Evolutionary conservation across 2,329 filamentous ascomycete species (phyloP), one percentile per base, ranked within the genome.

Genomic region (Byssochlamys sp.): DNA sequence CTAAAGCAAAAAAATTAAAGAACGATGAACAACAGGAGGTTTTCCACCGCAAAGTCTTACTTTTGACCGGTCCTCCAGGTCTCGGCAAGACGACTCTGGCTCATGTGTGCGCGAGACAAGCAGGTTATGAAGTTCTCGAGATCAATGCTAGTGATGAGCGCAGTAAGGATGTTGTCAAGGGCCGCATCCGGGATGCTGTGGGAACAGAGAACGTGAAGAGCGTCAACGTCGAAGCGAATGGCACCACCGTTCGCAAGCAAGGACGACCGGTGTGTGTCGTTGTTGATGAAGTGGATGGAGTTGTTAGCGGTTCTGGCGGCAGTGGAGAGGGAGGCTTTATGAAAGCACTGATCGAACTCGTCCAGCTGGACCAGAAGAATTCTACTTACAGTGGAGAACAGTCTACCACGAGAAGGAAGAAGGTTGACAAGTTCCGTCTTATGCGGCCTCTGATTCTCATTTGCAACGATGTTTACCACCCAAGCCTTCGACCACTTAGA

Each of bases 111-210:
- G 95, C 95, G 0, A 86, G 81, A 64, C 94, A 99, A 73, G 94
- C 94, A 4, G 94, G 94, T 0, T 99, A 99, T 66, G 94, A 97
- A 67, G 89, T 95, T 1, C 83, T 97, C 69, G 94, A 99, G 71
- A 95, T 99, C 74, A 99, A 99, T 66, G 94, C 95, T 7, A 97
- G 92, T 66, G 94, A 99, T 68, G 95, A 99, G 69, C 83, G 94
- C 66, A 96, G 90, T 68, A 82, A 83, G 29, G 86, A 92, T 67
- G 90, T 99, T 1, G 94, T 99, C 35, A 94, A 89, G 69, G 90
- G 90, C 5, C 83, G 91, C 14, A 96, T 99, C 63, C 83, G 89
- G 64, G 95, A 96, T 57, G 92, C 90, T 71, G 81, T 99, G 33
- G 91, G 90, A 0, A 99, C 94, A 0, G 92, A 99, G 71, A 96